Conservation (phyloP, 1,284 basidiomycete species). For the Tilletia setariae region DNA sequence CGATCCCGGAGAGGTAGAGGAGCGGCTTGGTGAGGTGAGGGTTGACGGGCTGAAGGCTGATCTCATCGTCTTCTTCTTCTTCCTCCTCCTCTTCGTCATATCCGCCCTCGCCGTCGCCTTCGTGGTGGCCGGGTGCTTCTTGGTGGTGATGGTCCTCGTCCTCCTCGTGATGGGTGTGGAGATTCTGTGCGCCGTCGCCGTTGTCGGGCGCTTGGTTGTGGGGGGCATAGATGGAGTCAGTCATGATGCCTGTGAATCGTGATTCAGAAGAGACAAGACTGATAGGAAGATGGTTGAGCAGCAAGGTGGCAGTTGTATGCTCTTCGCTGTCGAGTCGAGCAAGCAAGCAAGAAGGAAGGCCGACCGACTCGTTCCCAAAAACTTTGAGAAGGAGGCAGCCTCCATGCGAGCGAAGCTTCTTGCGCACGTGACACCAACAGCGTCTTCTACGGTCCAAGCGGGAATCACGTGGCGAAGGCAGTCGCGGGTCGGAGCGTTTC, state of each 20-base stretch:
- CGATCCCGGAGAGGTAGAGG: conserved; percentile 38
- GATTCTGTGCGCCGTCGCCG: conserved; percentile 11
- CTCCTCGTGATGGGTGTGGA: too few relatives aligned
- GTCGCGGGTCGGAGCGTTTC: not conserved
- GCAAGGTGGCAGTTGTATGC: not conserved
- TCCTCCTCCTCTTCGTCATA: conserved; percentile 1
- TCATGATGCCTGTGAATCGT: conserved; percentile 19
- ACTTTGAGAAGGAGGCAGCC: too few relatives aligned
- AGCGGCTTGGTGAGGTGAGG: conserved; percentile 34
- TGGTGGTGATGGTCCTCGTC: not conserved
- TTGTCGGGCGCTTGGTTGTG: conserved; percentile 33
- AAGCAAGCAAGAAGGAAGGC: too few relatives aligned
- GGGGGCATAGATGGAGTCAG: conserved; percentile 42
- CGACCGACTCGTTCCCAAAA: too few relatives aligned
- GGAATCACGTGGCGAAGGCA: too few relatives aligned
- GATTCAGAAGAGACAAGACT: not conserved
- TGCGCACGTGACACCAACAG: too few relatives aligned
- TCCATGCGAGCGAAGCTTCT: too few relatives aligned
- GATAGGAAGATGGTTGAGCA: not conserved
- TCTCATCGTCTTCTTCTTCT: conserved; percentile 15
- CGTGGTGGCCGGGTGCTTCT: not conserved
- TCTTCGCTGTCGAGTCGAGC: not conserved
- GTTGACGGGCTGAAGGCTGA: conserved; percentile 23
- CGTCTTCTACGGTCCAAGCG: too few relatives aligned
- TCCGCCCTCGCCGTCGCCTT: conserved; percentile 6